Evolutionary conservation across 495 filamentous ascomycete genomes (phyloP), one percentile per base, ranked within the genome.

Genomic region (Penicillium paradoxum): DNA sequence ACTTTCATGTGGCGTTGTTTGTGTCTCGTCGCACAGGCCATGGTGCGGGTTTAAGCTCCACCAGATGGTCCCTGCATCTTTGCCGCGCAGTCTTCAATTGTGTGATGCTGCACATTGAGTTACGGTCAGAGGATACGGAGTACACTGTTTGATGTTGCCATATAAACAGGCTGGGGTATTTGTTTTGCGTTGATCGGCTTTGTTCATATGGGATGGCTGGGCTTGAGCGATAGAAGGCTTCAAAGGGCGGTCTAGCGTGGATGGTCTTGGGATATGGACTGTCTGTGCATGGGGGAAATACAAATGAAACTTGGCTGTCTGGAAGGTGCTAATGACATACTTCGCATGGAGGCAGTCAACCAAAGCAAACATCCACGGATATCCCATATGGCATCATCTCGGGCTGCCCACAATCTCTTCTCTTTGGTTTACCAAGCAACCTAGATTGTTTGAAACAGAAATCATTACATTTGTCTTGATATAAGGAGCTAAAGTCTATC

Each of bases 381-480:
- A n/a, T n/a, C n/a, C n/a, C n/a, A n/a, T n/a, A n/a, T n/a, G n/a
- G n/a, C n/a, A n/a, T n/a, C n/a, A n/a, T n/a, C n/a, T n/a, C n/a
- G n/a, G n/a, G n/a, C n/a, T n/a, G n/a, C n/a, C n/a, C n/a, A n/a
- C 24, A 27, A 27, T 27, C 3, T 7, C 24, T 3, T 3, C 24
- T 27, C 7, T 3, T 7, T 27, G 7, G 7, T 27, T 3, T 27
- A 27, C 24, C 24, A 27, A 27, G 24, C 24, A 27, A 7, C 24
- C 24, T 7, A 27, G 3, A 27, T 27, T 27, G 3, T 27, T 27
- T 27, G 7, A 14, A 32, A 22, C 19, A 17, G 19, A 49, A 58
- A 37, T 55, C 54, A 63, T 66, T 63, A 61, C 50, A 57, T 63
- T 63, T 51, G 53, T 45, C 47, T 63, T 58, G 53, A 54, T 59